These are phyloP conservation scores for Trichoderma gracile DNA, from an alignment of 2,329 filamentous ascomycete genomes.

Conservation along the genomic window DNA sequence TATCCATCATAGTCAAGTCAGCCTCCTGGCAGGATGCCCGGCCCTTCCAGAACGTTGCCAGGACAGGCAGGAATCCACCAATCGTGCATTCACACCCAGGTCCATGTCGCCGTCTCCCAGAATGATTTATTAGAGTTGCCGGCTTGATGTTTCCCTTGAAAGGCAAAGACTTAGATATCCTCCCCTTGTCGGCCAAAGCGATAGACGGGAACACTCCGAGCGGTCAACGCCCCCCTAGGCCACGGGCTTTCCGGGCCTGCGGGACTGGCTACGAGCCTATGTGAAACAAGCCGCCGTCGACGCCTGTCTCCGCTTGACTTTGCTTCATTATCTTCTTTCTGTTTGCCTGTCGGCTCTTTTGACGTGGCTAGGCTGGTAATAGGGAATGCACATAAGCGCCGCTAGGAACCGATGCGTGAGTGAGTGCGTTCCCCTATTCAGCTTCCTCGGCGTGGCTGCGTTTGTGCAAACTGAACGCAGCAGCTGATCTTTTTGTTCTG, in stretches of 20 bases:
- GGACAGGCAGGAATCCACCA: neutral
- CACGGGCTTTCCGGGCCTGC: neutral
- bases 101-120: neutral
- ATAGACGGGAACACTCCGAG: neutral
- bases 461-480: neutral
- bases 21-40: conserved; percentile 12
- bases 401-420: neutral
- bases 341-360: conserved; percentile 6
- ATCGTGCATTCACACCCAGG: neutral
- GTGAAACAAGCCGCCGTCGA: conserved; percentile 4
- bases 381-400: conserved; percentile 5
- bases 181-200: neutral
- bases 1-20: neutral
- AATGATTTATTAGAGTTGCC: too few relatives aligned
- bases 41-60: conserved; percentile 10
- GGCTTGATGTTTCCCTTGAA: too few relatives aligned
- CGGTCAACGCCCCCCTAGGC: neutral
- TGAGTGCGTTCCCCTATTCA: neutral
- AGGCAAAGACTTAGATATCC: neutral
- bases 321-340: neutral
- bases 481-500: neutral
- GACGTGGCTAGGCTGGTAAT: neutral
- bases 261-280: neutral
- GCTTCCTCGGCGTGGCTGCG: neutral
- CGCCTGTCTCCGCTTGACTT: neutral